phyloP scores from a whole-genome alignment of 495 filamentous ascomycete genomes.

The Neurospora sp. region DNA sequence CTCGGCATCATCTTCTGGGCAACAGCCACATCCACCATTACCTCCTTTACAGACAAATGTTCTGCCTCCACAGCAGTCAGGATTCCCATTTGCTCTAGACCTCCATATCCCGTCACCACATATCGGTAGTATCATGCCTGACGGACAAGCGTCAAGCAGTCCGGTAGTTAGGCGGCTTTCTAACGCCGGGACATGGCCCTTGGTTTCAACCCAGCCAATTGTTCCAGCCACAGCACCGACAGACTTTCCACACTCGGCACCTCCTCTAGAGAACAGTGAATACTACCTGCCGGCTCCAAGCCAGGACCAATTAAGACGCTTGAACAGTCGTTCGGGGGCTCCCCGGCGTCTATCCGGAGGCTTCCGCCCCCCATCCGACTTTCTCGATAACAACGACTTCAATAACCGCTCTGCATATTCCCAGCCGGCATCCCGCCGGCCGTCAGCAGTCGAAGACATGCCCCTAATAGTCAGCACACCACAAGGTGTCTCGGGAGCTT shows the following conservation, averaged over 20 bases:
- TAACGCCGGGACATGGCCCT: slow-evolving; percentile 37
- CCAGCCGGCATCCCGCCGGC: slow-evolving; percentile 6
- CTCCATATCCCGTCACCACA: slow-evolving; percentile 19
- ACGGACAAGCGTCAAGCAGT: not conserved
- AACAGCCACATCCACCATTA: not conserved
- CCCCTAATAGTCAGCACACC: slow-evolving; percentile 41
- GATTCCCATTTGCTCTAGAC: slow-evolving; percentile 11
- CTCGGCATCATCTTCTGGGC: not conserved
- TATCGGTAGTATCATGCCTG: slow-evolving; percentile 4
- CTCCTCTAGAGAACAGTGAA: slow-evolving; percentile 18
- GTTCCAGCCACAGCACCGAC: slow-evolving; percentile 4
- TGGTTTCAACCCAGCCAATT: slow-evolving; percentile 14
- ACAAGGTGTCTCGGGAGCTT: slow-evolving; percentile 33
- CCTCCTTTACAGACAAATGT: slow-evolving; percentile 5
- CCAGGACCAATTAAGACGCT: slow-evolving; percentile 19
- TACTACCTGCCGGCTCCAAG: slow-evolving; percentile 22
- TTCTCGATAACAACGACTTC: slow-evolving; percentile 14
- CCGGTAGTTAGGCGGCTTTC: slow-evolving; percentile 24
- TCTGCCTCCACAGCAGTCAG: not conserved
- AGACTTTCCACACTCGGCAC: slow-evolving; percentile 36
- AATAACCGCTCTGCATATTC: slow-evolving; percentile 7
- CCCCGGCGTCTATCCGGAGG: slow-evolving; percentile 22
- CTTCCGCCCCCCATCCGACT: slow-evolving; percentile 23
- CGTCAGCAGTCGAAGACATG: slow-evolving; percentile 21
- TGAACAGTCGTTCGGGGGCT: slow-evolving; percentile 9